Conservation (phyloP, 2,329 filamentous ascomycete species). For the Cytospora chrysosperma region DNA sequence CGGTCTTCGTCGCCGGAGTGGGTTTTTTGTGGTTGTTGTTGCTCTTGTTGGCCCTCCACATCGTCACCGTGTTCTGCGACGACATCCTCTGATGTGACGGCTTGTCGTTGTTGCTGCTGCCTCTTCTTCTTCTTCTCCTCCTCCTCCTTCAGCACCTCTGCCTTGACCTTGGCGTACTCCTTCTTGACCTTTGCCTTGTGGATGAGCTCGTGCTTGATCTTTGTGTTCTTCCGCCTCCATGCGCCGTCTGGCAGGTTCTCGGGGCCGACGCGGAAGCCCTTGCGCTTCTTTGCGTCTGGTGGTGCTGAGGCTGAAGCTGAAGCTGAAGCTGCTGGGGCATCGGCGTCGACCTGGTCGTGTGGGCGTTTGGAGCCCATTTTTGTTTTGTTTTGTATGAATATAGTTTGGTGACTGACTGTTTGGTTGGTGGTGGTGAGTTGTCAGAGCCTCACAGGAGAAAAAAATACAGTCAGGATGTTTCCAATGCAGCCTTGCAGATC, state of each 20-base stretch:
- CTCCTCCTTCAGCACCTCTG: constrained; percentile 38
- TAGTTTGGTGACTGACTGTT: background rate
- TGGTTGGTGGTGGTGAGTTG: background rate
- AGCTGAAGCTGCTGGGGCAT: constrained; percentile 29
- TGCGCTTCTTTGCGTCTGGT: constrained; percentile 52
- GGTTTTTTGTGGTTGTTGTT: too few relatives aligned
- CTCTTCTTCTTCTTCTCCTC: constrained; percentile 16
- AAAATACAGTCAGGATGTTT: too few relatives aligned
- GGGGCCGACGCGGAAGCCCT: constrained; percentile 84
- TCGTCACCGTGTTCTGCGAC: constrained; percentile 25
- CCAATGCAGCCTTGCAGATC: background rate
- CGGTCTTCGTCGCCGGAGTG: background rate
- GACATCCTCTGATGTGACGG: constrained; percentile 1
- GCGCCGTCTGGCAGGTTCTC: constrained; percentile 88
- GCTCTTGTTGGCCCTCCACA: constrained; percentile 4
- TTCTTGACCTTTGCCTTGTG: constrained; percentile 93
- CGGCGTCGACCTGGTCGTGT: constrained; percentile 46
- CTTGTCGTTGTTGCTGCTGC: constrained; percentile 20
- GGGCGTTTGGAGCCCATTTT: constrained; percentile 63
- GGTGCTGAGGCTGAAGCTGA: constrained; percentile 33
- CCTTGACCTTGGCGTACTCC: constrained; percentile 84
- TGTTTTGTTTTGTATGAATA: too few relatives aligned
- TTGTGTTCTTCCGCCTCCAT: constrained; percentile 76
- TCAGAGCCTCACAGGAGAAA: too few relatives aligned
- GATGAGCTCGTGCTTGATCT: constrained; percentile 87